phyloP scores from a whole-genome alignment of 805 yeast species.

The Hanseniaspora thailandica region DNA sequence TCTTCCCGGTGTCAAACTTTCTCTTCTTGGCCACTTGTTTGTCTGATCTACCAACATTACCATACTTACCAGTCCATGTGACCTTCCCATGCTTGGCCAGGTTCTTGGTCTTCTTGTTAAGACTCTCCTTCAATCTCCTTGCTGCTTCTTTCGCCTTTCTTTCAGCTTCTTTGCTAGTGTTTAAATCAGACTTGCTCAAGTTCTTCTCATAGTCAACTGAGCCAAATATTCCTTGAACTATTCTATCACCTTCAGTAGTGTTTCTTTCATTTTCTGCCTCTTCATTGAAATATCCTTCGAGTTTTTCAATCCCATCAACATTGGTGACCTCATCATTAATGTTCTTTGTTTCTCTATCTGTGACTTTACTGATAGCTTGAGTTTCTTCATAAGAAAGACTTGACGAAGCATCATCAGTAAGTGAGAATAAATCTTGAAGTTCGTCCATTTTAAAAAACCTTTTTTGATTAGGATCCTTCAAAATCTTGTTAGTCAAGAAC shows the following conservation, averaged over 20 bases:
- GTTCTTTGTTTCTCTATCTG: conserved; percentile 39
- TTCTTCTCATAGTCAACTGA: conserved; percentile 71
- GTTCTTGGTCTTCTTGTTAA: conserved; percentile 27
- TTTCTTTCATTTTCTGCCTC: conserved; percentile 32
- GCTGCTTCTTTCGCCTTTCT: conserved; percentile 44
- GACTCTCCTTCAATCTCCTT: conserved; percentile 46
- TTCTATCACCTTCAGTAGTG: conserved; percentile 44
- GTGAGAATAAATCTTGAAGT: conserved; percentile 72
- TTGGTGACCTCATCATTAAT: conserved; percentile 51
- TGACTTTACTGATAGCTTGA: conserved; percentile 37
- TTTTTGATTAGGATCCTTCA: conserved; percentile 90
- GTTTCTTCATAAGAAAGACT: conserved; percentile 21
- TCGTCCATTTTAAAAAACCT: conserved; percentile 88
- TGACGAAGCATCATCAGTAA: conserved; percentile 54
- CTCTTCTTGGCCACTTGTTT: conserved; percentile 25
- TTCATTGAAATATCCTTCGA: conserved; percentile 52
- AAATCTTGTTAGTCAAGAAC: conserved; percentile 78
- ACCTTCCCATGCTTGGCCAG: conserved; percentile 59
- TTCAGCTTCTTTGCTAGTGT: conserved; percentile 47
- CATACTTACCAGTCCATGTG: conserved; percentile 93
- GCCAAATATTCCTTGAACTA: conserved; percentile 66
- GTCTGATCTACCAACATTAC: conserved; percentile 54
- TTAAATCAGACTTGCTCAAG: conserved; percentile 31
- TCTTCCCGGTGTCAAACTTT: background rate
- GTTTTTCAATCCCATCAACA: conserved; percentile 61